phyloP scores from a whole-genome alignment of 116 monocot species.

The Zostera marina region DNA sequence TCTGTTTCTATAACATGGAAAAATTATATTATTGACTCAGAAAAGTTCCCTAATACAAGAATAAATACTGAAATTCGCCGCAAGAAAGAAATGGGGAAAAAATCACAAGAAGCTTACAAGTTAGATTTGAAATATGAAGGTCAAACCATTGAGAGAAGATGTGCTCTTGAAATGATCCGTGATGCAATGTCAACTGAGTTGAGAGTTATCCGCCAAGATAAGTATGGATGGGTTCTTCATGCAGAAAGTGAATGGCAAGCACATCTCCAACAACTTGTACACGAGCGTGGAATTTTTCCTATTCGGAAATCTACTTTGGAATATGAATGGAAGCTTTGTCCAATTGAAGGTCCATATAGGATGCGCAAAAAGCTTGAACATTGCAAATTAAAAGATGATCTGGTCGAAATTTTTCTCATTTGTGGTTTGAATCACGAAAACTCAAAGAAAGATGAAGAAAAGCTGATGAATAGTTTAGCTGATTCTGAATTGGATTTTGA shows the following conservation, averaged over 20 bases:
- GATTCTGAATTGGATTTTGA: conserved; percentile 41
- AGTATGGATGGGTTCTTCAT: conserved; percentile 99
- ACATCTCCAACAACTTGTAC: conserved; percentile 79
- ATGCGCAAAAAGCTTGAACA: conserved; percentile 96
- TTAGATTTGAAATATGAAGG: conserved; percentile 60
- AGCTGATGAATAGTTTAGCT: conserved; percentile 17
- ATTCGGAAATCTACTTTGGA: conserved; percentile 27
- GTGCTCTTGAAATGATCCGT: conserved; percentile 68
- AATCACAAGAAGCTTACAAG: conserved; percentile 49
- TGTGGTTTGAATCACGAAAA: conserved; percentile 35
- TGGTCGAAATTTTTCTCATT: conserved; percentile 43
- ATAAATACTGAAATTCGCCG: conserved; percentile 81
- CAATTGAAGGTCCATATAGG: conserved; percentile 91
- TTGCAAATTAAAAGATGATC: conserved; percentile 55
- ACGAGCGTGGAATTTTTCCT: conserved; percentile 87
- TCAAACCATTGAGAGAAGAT: conserved; percentile 60
- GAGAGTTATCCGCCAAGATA: conserved; percentile 92
- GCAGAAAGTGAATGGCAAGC: conserved; percentile 96
- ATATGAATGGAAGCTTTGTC: conserved; percentile 84
- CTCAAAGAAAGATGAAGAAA: conserved; percentile 22
- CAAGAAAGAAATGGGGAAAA: conserved; percentile 79
- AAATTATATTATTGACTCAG: conserved; percentile 57
- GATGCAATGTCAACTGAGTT: conserved; percentile 89
- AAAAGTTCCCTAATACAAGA: conserved; percentile 82
- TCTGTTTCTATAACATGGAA: conserved; percentile 87